phyloP scores from a whole-genome alignment of 306 rosid species.

The Boehmeria nivea region DNA sequence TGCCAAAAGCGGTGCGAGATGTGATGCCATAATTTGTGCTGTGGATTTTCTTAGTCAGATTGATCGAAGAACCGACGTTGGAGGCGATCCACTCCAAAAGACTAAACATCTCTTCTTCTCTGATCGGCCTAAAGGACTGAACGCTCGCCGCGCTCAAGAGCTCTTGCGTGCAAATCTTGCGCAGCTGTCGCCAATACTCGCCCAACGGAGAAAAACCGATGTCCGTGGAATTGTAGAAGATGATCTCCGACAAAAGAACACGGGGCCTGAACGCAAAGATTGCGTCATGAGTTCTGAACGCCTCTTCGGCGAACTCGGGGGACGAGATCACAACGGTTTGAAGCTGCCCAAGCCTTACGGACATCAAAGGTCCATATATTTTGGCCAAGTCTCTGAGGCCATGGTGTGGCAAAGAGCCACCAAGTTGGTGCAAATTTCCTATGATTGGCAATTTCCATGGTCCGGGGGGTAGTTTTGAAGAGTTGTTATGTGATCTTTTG shows the following conservation, averaged over 20 bases:
- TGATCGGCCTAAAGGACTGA: constrained; percentile 28
- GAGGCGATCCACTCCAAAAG: constrained; percentile 24
- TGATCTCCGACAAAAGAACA: constrained; percentile 13
- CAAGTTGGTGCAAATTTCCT: constrained; percentile 23
- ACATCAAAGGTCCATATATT: constrained; percentile 16
- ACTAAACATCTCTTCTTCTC: constrained; percentile 39
- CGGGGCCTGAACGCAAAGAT: constrained; percentile 31
- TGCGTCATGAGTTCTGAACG: constrained; percentile 39
- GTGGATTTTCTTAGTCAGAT: constrained; percentile 19
- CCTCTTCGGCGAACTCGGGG: constrained; percentile 32
- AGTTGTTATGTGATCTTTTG: too few species aligned
- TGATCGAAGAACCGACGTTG: constrained; percentile 14
- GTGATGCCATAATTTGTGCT: constrained; percentile 9
- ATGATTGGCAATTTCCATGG: constrained; percentile 25
- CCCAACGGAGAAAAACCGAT: constrained; percentile 35
- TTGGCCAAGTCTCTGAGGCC: background rate
- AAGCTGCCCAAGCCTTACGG: too few species aligned
- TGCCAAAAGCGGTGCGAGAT: constrained; percentile 30
- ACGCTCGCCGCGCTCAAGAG: constrained; percentile 37
- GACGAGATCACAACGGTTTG: constrained; percentile 39
- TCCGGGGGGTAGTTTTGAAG: constrained; percentile 15
- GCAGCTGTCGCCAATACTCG: constrained; percentile 49
- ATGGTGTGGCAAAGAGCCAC: background rate
- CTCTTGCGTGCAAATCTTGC: too few species aligned
- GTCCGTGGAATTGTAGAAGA: constrained; percentile 15